Evolutionary conservation across 257 asterid species (phyloP).

Genomic region (Penstemon eatonii): DNA sequence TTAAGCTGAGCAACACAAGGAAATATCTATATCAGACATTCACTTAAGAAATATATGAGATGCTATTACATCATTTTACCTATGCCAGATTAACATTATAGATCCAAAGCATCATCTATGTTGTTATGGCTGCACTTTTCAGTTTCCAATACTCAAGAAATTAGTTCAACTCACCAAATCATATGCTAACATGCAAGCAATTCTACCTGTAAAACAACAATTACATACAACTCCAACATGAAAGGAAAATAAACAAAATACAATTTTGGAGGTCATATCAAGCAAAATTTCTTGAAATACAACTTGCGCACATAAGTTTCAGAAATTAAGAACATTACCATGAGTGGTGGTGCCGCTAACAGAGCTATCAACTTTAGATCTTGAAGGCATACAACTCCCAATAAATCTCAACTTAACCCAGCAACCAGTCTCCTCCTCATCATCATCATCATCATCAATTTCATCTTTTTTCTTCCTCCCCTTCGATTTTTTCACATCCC

Average conservation of each 20-base stretch:
- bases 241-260: not conserved
- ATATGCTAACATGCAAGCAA: slow-evolving; percentile 2
- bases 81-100: slow-evolving; percentile 7
- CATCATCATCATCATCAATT: slow-evolving; percentile 27
- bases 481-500: slow-evolving; percentile 51
- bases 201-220: slow-evolving; percentile 8
- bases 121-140: slow-evolving; percentile 5
- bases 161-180: slow-evolving; percentile 18
- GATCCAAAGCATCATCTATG: slow-evolving; percentile 11
- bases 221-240: slow-evolving; percentile 26
- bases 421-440: slow-evolving; percentile 44
- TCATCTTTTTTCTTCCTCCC: slow-evolving; percentile 37
- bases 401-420: slow-evolving; percentile 54
- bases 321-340: slow-evolving; percentile 41
- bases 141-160: not conserved
- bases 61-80: too few relatives aligned
- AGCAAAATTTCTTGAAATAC: slow-evolving; percentile 4
- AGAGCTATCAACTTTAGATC: slow-evolving; percentile 71
- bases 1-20: too few relatives aligned
- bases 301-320: slow-evolving; percentile 3
- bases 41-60: too few relatives aligned
- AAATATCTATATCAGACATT: too few relatives aligned
- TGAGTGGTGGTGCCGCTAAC: slow-evolving; percentile 49
- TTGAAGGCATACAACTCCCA: slow-evolving; percentile 58
- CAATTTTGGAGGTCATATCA: slow-evolving; percentile 3